phyloP scores from a whole-genome alignment of 305 asterid genomes.

The Solanum hybrid region DNA sequence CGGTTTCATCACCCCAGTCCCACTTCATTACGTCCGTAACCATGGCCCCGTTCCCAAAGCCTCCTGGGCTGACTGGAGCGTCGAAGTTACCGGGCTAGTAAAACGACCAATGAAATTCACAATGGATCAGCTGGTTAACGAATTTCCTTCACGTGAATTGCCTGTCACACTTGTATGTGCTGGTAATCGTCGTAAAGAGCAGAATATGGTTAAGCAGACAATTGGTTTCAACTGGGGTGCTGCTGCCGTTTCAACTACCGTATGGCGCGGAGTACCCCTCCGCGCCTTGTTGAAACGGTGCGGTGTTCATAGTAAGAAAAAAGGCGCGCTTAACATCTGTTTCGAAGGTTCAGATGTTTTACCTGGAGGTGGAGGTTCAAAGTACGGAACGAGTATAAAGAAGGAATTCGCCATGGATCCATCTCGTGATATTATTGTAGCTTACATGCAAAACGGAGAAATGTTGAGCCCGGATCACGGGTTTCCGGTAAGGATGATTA shows the following conservation, averaged over 20 bases:
- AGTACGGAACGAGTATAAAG: constrained; percentile 60
- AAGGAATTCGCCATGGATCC: constrained; percentile 73
- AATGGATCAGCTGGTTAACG: constrained; percentile 57
- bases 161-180: constrained; percentile 85
- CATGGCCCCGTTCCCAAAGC: constrained; percentile 78
- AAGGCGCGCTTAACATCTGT: constrained; percentile 57
- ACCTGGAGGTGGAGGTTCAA: constrained; percentile 92
- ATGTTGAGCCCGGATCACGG: constrained; percentile 68
- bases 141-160: constrained; percentile 42
- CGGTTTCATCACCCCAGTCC: constrained; percentile 93
- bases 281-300: constrained; percentile 50
- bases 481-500: constrained; percentile 68
- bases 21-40: constrained; percentile 94
- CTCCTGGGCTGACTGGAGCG: constrained; percentile 60
- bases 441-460: constrained; percentile 91
- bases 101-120: constrained; percentile 50
- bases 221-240: constrained; percentile 95
- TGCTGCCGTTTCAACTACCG: constrained; percentile 63
- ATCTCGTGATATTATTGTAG: constrained; percentile 61
- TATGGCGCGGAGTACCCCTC: constrained; percentile 87
- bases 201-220: constrained; percentile 75
- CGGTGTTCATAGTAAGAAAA: constrained; percentile 39
- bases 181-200: constrained; percentile 88
- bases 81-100: constrained; percentile 68
- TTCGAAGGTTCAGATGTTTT: constrained; percentile 84